Base-by-base conservation (phyloP, 192 early-diverging fungal species). In the Coemansia sp. region DNA sequence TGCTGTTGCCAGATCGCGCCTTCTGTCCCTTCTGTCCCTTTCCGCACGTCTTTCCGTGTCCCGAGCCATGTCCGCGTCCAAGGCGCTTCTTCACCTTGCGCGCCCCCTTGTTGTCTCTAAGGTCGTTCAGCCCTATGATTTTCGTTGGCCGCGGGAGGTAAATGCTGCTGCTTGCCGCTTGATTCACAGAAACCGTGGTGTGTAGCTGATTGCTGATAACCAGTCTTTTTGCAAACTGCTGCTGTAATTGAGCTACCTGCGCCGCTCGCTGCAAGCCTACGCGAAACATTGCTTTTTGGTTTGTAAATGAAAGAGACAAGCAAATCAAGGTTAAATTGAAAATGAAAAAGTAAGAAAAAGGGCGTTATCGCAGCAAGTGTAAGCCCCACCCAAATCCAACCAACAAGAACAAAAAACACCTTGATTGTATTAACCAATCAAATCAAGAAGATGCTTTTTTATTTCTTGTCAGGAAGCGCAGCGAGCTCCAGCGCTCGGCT, bases 11-110 rank as follows among this genome's bases (percentile, higher is more conserved):
- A 7, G 86, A 67, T 9, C 92, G 87, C 25, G 91, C 87, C 34
- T 94, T 88, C 69, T 88, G 94, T 56, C 96, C 96, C 78, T 97
- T 97, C 55, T 89, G 87, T 65, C 96, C 94, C 28, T 92, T 85
- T 10, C 94, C 96, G 54, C 89, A 85, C 20, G 93, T 98, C 61
- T 92, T 89, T 27, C 94, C 94, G 61, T 89, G 90, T 34, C 94
- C 94, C 44, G 90, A 93, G 59, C 91, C 90, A 23, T 88, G 86
- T 38, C 92, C 92, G 65, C 92, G 85, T 48, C 94, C 94, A 9
- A 94, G 65, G 44, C 91, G 86, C 62, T 77, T 84, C 53, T 70
- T 79, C 10, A 69, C n/a, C 31, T 72, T 72, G 45, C 67, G 68
- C 15, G 74, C 68, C 2, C 81, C 81, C 17, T 58, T 41, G 38